Base-by-base conservation (phyloP, 169 alveolate species). In the Eimeria sp. region DNA sequence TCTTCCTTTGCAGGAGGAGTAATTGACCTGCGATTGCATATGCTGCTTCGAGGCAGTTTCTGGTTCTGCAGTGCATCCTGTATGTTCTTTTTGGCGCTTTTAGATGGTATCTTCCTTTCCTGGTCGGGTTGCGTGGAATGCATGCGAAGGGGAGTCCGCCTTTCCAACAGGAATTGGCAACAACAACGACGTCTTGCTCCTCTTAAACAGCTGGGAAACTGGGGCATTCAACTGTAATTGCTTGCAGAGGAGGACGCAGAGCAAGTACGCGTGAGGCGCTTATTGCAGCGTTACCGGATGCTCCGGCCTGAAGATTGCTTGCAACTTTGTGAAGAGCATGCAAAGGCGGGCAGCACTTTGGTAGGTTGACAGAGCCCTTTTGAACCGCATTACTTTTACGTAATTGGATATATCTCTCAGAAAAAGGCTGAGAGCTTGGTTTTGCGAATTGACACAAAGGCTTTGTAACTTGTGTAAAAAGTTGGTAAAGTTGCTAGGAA, bases 301-400 rank as follows among this genome's bases (percentile, higher is more conserved):
- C 93, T 87, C 25, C 93, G 93, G 47, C 93, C 93, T 30, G 93
- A 87, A 43, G 83, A 87, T 30, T 61, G 93, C 43, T n/a, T 49
- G 82, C 65, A 27, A 18, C 93, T 87, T 87, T 14, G 34, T 58
- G 82, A 87, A 13, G 93, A 43, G 20, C 93, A 87, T 57, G 54
- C 57, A 11, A 63, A 27, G 47, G 58, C 78, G 22, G 93, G 63
- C 83, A 45, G 72, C 49, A 63, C 82, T 27, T 25, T 11, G 58
- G 93, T 87, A 57, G 34, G 93, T 57, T 49, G 75, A 7, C 58
- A 30, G 43, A 14, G 25, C 54, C 4, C 82, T 40, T 0, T 54
- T 54, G 61, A 7, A 11, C 61, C 4, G 40, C 40, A 34, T 34
- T 34, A 34, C 76, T 61, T 67, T 13, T 34, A 27, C 16, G 54